Conservation (phyloP, 202 grass and related monocot species). For the Schoenoplectus tabernaemontani region DNA sequence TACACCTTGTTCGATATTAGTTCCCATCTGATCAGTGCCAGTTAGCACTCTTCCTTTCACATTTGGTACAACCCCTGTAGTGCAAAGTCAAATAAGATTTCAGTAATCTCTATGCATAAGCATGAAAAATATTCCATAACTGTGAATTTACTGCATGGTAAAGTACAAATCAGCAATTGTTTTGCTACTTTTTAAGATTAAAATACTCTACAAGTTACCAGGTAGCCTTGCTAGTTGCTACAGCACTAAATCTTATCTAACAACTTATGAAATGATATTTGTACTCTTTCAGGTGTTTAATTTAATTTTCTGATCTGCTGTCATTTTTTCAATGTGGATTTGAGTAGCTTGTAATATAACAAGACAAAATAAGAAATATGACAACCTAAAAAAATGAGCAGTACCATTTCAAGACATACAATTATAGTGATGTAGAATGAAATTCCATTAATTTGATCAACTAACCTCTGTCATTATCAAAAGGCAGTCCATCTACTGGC, state of each 20-base stretch:
- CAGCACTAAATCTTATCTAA: neutral
- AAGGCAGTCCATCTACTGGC: constrained; percentile 63
- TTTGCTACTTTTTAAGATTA: neutral
- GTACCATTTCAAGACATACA: neutral
- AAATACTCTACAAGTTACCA: neutral
- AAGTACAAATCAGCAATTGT: neutral
- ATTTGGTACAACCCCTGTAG: constrained; percentile 70
- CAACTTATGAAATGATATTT: neutral
- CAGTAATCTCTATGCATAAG: neutral
- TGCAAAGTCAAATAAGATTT: neutral
- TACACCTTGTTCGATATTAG: constrained; percentile 45
- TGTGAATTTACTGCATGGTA: neutral
- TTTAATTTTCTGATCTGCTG: neutral
- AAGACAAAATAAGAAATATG: neutral
- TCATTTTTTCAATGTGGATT: neutral
- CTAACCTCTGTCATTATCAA: constrained; percentile 68
- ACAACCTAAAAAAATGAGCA: neutral
- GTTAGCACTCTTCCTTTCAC: constrained; percentile 55
- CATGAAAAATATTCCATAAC: neutral
- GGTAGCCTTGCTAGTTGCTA: neutral
- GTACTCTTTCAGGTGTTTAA: neutral
- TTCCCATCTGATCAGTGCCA: constrained; percentile 24
- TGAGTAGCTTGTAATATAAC: neutral
- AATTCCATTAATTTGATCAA: neutral
- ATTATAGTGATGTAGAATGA: neutral